Conservation (phyloP, 2,329 filamentous ascomycete species). For the Colletotrichum sublineola region DNA sequence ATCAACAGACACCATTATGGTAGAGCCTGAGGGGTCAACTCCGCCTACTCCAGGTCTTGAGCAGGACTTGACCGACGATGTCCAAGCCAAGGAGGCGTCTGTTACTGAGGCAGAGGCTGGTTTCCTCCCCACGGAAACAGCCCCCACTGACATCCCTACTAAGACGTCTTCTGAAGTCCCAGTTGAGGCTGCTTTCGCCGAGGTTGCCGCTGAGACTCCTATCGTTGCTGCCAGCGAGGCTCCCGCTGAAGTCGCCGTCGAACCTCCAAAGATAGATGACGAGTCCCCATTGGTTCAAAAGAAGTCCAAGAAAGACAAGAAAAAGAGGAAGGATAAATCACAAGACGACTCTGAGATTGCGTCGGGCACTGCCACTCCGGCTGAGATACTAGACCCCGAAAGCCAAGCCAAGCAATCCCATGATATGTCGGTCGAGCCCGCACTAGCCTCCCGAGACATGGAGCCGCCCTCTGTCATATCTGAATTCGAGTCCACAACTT, state of each 20-base stretch:
- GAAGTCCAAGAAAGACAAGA: slow-evolving; percentile 44
- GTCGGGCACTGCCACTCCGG: slow-evolving; percentile 22
- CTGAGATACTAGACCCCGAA: slow-evolving; percentile 5
- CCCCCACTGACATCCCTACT: neutral
- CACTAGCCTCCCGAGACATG: neutral
- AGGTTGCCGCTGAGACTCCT: neutral
- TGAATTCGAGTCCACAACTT: neutral
- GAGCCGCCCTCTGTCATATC: neutral
- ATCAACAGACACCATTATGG: neutral
- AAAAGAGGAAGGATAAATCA: slow-evolving; percentile 33
- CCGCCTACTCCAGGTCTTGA: neutral
- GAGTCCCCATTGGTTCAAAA: slow-evolving; percentile 29
- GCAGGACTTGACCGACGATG: neutral
- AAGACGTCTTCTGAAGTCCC: neutral
- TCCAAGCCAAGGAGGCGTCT: neutral
- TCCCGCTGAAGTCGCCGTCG: neutral
- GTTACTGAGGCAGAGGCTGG: neutral
- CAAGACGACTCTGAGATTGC: slow-evolving; percentile 17
- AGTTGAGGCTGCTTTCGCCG: neutral
- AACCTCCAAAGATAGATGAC: slow-evolving; percentile 42
- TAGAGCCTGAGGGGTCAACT: neutral
- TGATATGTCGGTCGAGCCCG: neutral
- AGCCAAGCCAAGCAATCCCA: neutral
- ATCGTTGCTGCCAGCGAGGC: neutral
- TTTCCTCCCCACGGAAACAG: neutral